Evolutionary conservation across 2,329 filamentous ascomycete species (phyloP), one percentile per base, ranked within the genome.

Genomic region (Aspergillus brasiliensis): DNA sequence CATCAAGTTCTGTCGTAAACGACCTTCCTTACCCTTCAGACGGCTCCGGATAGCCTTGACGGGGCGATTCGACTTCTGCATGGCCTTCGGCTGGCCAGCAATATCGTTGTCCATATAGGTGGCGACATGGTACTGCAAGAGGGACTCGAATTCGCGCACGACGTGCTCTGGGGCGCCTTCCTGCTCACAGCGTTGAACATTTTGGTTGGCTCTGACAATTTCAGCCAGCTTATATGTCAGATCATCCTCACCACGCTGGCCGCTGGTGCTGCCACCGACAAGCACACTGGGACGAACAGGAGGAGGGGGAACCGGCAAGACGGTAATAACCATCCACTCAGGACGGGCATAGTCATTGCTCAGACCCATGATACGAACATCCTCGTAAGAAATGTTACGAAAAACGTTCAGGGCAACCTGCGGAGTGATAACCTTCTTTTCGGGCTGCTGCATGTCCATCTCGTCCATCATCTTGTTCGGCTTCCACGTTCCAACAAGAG

Each of bases 81-180:
- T 83, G 2, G 95, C 94, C 69, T 95, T 92, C 2, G 95, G 95
- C 69, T 96, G 89, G 52, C 94, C 93, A 64, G 96, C 95, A 78
- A 98, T 97, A 75, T 99, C 94, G 71, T 99, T 99, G 78, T 99
- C 95, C 96, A 99, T 99, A 79, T 97, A 96, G 1, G 96, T 99
- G 46, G 96, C 96, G 61, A 99, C 93, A 72, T 99, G 96, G 73
- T 97, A 99, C 74, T 99, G 96, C 38, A 99, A 82, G 31, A 99
- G 81, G 64, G 89, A 88, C 77, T 97, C 92, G 60, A 97, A 98
- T 71, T 99, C 95, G 60, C 88, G 86, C 15, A 92, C 87, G 66
- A 98, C 92, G 77, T 99, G 95, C 65, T 91, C 88, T 0, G 95
- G 92, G 3, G 93, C 93, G 59, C 95, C 95, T 76, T 97, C 92